Evolutionary conservation across 1,139 yeast species (phyloP), one percentile per base, ranked within the genome.

Genomic region (Yamadazyma membranifaciens): DNA sequence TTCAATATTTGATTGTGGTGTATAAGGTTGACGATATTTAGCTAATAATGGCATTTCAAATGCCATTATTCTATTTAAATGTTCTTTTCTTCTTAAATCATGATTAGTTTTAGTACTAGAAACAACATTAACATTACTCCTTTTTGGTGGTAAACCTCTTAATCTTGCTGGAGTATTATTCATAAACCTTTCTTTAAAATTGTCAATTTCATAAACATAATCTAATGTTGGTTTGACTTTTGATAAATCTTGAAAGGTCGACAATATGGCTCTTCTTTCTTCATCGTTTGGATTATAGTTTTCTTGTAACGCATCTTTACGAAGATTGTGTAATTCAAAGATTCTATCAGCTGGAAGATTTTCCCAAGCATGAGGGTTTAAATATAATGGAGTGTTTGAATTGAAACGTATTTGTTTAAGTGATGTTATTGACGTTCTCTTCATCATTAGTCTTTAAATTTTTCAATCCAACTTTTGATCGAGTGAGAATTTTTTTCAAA

Each of bases 11-110:
- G 73, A 50, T 40, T 44, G 63, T 17, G 83, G 84, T 31, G 54
- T 59, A 63, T 81, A 86, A 45, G 69, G 73, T 63, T 81, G 81
- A 52, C 92, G 83, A 59, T 75, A 84, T 60, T 87, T 80, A 35
- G 83, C 81, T 48, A 92, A 73, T 44, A 83, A 77, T 3, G 98
- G 98, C 72, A 91, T 75, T 61, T 91, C 98, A 64, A 83, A 92
- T 0, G 98, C 97, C 26, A 94, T 86, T 31, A 87, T 71, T 54
- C 97, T 76, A 55, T 83, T 83, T 56, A 84, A 80, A 42, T 72
- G 66, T 26, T 69, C 74, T 30, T 55, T 54, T 48, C 65, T 62
- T 50, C 76, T 62, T 36, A 51, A 51, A 40, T 65, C 62, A 45
- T 70, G 75, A 3, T 71, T 67, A 10, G 65, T 61, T 20, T 55